Evolutionary conservation across 177 flowering plant genomes (phyloP).

Genomic region (Vitis hybrid): DNA sequence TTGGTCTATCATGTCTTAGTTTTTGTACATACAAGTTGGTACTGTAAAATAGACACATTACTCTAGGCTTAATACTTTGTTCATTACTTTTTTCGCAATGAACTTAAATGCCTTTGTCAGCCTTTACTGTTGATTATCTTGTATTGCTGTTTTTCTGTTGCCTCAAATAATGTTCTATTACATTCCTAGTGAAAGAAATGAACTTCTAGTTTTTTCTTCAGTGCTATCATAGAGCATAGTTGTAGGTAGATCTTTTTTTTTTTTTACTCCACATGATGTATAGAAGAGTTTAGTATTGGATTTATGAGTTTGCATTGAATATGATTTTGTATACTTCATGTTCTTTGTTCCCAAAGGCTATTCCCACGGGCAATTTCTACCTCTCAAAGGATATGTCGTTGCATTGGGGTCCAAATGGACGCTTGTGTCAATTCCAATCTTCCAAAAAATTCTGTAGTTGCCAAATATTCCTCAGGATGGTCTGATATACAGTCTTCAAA

Average conservation of each 20-base stretch:
- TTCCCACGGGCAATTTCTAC: constrained; percentile 29
- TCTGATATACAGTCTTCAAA: constrained; percentile 29
- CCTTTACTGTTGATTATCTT: too few species aligned
- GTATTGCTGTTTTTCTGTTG: too few species aligned
- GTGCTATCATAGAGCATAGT: neutral
- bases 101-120: too few species aligned
- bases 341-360: constrained; percentile 21
- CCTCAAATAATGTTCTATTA: too few species aligned
- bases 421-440: constrained; percentile 27
- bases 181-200: neutral
- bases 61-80: too few species aligned
- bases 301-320: too few species aligned
- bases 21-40: too few species aligned
- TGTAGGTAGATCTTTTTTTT: neutral
- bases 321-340: neutral
- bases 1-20: too few species aligned
- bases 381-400: constrained; percentile 26
- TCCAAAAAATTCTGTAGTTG: constrained; percentile 26
- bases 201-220: neutral
- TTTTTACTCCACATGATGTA: neutral
- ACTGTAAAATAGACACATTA: too few species aligned
- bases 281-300: neutral
- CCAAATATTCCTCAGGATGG: constrained; percentile 39
- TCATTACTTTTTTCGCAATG: too few species aligned
- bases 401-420: constrained; percentile 36